Evolutionary conservation across 495 filamentous ascomycete species (phyloP).

Genomic region (Umbilicaria muhlenbergii): DNA sequence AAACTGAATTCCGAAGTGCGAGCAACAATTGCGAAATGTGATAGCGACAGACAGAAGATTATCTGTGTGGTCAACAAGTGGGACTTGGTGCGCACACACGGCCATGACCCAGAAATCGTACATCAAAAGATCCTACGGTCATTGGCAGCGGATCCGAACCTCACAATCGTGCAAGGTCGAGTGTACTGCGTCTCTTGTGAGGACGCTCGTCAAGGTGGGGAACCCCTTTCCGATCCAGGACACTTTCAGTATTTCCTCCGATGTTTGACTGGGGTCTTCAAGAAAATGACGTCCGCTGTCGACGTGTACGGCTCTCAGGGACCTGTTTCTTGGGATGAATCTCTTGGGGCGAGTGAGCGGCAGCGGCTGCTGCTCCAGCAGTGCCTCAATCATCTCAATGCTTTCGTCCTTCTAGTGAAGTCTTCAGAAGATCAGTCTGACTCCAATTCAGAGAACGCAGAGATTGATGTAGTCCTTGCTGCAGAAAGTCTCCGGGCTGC

Average conservation of each 20-base stretch:
- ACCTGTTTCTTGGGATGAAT: conserved; percentile 48
- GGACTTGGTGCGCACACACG: conserved; percentile 9
- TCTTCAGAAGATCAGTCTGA: conserved; percentile 19
- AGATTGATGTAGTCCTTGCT: conserved; percentile 76
- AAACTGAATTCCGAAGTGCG: conserved; percentile 15
- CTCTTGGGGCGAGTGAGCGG: conserved; percentile 78
- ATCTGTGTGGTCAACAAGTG: conserved; percentile 38
- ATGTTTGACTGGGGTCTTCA: conserved; percentile 51
- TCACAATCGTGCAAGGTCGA: conserved; percentile 20
- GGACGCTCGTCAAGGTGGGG: conserved; percentile 12
- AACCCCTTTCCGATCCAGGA: conserved; percentile 34
- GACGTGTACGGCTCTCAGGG: conserved; percentile 26
- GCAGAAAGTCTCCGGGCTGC: conserved; percentile 78
- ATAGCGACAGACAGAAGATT: conserved; percentile 29
- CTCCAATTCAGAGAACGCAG: conserved; percentile 18
- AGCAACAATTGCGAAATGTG: conserved; percentile 3
- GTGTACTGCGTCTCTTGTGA: conserved; percentile 61
- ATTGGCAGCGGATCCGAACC: no score
- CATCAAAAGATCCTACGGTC: no score
- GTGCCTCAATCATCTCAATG: conserved; percentile 52
- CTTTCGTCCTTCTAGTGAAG: conserved; percentile 39
- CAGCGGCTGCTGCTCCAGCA: conserved; percentile 66
- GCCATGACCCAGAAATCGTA: not conserved
- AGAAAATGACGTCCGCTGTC: conserved; percentile 50
- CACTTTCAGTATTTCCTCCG: conserved; percentile 53